Evolutionary conservation across 805 yeast species (phyloP), one percentile per base, ranked within the genome.

Genomic region (Yamadazyma endophytica): DNA sequence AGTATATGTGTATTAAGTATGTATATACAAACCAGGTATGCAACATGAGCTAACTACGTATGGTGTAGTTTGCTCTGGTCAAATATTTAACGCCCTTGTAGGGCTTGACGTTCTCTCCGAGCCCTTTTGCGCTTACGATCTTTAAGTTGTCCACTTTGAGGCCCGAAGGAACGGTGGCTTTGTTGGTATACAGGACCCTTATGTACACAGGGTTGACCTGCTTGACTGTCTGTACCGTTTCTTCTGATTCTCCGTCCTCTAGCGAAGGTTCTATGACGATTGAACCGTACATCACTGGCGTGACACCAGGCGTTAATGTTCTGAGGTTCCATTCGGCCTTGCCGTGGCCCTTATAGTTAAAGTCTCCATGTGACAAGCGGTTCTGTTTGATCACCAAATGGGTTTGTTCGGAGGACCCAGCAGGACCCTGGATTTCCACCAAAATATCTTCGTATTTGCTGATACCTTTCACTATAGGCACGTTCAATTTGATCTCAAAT

Each of bases 21-120:
- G 17, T n/a, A n/a, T 6, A 6, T 14, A 14, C n/a, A 21, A 21
- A 20, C 9, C 15, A 21, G 13, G 11, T 4, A 20, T 13, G 24
- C 24, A 21, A 27, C 33, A 49, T 9, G 51, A 42, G 21, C 79
- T 55, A 13, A 78, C 61, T 3, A 76, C 58, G 44, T 64, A 74
- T 33, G 80, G 79, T 1, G 81, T 83, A 0, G n/a, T n/a, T n/a
- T n/a, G 83, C 69, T 33, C 60, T 58, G 5, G 95, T 78, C 8
- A 73, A 61, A 50, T 89, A 89, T 50, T 88, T 83, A 13, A 89
- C 96, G 1, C 97, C 97, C 53, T 88, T 89, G 64, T 77, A 89
- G 0, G 96, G 95, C 47, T 79, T 81, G 8, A 76, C 80, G 4
- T 64, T 63, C 3, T 75, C 77, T 5, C 73, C 73, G 34, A 77